These are phyloP conservation scores for Mesostigma viride DNA, from an alignment of 139 green algal genomes.

Conservation along the genomic window DNA sequence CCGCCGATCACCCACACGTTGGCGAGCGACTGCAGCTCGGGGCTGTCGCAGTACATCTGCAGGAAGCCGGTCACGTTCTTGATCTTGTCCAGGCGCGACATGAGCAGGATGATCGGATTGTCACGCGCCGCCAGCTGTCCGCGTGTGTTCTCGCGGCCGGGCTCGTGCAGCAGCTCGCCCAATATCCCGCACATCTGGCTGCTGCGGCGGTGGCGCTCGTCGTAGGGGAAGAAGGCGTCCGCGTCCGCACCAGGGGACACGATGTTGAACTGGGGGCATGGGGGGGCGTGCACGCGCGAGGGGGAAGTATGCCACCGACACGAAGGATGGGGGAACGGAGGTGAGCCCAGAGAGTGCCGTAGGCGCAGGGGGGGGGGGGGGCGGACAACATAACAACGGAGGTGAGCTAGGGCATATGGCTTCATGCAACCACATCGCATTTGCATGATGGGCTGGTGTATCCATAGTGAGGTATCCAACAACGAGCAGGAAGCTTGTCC, in stretches of 20 bases:
- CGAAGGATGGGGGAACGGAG: too few species aligned
- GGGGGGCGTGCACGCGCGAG: too few species aligned
- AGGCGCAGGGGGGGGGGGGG: too few species aligned
- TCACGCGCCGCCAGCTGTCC: slow-evolving; percentile 42
- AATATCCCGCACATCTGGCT: slow-evolving; percentile 55
- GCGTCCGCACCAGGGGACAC: slow-evolving; percentile 61
- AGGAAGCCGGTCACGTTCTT: slow-evolving; percentile 74
- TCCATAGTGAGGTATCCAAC: too few species aligned
- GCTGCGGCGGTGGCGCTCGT: slow-evolving; percentile 43
- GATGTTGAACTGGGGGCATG: slow-evolving; percentile 89
- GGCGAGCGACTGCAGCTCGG: slow-evolving; percentile 42
- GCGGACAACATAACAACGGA: too few species aligned
- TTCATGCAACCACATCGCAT: too few species aligned
- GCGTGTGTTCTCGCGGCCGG: neutral
- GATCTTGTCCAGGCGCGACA: slow-evolving; percentile 68
- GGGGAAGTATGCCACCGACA: too few species aligned
- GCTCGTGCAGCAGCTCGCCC: slow-evolving; percentile 22
- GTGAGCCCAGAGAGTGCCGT: too few species aligned
- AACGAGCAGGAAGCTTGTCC: too few species aligned
- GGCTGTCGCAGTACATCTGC: slow-evolving; percentile 46
- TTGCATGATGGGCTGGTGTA: too few species aligned
- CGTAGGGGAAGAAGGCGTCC: slow-evolving; percentile 71
- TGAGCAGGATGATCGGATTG: slow-evolving; percentile 72
- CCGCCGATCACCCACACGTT: slow-evolving; percentile 75
- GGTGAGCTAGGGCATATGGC: too few species aligned